Percentiles rank a stretch among this genome's conserved stretches.
These are phyloP conservation scores for Solanum pimpinellifolium DNA, from an alignment of 257 asterid genomes.

Conservation along the genomic window DNA sequence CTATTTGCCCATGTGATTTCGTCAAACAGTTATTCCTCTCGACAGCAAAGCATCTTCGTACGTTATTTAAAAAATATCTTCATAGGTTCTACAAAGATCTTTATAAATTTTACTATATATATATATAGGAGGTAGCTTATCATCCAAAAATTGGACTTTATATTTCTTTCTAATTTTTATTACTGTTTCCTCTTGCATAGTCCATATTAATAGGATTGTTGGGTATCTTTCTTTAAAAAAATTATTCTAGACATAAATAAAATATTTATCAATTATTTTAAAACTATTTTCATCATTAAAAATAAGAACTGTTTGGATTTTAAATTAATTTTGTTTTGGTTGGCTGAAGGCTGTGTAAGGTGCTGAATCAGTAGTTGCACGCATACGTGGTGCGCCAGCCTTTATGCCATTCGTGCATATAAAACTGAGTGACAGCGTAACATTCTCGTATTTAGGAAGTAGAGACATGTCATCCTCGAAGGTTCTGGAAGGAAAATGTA, in stretches of 20 bases:
- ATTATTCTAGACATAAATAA: no score
- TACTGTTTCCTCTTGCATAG: no score
- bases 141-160: no score
- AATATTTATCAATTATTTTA: no score
- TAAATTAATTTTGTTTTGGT: neutral
- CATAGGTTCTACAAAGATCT: neutral
- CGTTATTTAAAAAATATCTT: neutral
- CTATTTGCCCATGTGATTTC: no score
- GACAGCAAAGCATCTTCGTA: neutral
- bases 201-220: no score
- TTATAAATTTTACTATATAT: neutral
- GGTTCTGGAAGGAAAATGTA: neutral
- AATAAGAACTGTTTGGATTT: no score
- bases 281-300: no score
- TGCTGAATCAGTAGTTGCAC: neutral
- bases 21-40: neutral
- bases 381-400: neutral
- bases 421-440: neutral
- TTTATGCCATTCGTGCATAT: neutral
- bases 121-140: no score
- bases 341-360: neutral
- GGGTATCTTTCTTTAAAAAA: neutral
- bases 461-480: neutral
- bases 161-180: no score
- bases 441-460: neutral